Evolutionary conservation across 352 stramenopile species (phyloP).

Genomic region (Pythium vanterpoolii): DNA sequence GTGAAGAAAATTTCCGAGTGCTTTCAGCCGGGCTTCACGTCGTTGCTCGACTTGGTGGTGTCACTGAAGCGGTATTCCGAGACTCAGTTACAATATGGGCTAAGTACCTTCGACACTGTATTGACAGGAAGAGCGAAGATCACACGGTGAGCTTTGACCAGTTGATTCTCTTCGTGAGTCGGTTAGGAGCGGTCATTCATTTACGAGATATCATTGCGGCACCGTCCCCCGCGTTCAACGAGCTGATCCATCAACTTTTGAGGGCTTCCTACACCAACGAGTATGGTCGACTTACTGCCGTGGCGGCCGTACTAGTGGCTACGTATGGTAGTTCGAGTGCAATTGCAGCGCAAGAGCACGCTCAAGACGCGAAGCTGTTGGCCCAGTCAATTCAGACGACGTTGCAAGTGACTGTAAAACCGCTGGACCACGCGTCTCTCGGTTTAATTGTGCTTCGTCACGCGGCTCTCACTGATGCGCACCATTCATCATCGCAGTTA

Average conservation of each 20-base stretch:
- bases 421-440: not conserved
- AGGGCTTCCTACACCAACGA: not conserved
- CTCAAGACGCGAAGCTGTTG: not conserved
- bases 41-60: constrained; percentile 7
- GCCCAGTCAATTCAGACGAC: not conserved
- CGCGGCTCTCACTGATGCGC: not conserved
- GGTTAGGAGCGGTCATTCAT: not conserved
- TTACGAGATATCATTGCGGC: not conserved
- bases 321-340: constrained; percentile 2
- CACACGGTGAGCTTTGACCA: not conserved
- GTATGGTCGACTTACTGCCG: not conserved
- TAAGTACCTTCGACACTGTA: not conserved
- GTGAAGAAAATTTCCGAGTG: not conserved
- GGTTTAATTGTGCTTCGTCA: constrained; percentile 13
- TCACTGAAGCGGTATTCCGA: constrained; percentile 2
- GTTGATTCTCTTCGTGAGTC: constrained; percentile 3
- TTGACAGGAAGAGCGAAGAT: not conserved
- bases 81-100: constrained; percentile 3
- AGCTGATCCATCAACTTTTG: constrained; percentile 1
- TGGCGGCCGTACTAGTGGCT: constrained; percentile 2
- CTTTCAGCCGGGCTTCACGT: constrained; percentile 18
- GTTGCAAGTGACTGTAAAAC: not conserved
- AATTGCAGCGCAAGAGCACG: not conserved
- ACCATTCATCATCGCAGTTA: not conserved
- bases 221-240: not conserved